Evolutionary conservation across 2,329 filamentous ascomycete genomes (phyloP), one percentile per base, ranked within the genome.

Genomic region (Scedosporium apiospermum): DNA sequence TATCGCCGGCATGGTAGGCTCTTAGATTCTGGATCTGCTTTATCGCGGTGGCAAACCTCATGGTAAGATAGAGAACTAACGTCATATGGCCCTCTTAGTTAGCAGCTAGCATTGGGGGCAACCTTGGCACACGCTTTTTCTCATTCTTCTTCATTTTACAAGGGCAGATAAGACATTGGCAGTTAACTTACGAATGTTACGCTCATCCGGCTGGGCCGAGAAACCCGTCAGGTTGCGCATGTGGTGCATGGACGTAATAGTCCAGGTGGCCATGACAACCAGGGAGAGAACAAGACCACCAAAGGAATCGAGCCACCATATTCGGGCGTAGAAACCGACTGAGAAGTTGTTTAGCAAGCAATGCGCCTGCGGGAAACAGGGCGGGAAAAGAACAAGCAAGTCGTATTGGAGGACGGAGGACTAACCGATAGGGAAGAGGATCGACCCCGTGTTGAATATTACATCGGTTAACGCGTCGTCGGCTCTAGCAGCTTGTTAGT

Each of bases 11-110:
- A 69, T 96, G 91, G 71, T 95, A 96, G 1, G 91, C 91, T 67
- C 92, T 88, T 63, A 95, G 77, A 38, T 91, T 91, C 71, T 95
- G 91, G 65, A 96, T 95, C 71, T 91, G 88, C 70, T 85, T 86
- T 70, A 97, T 96, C 12, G 89, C 89, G 67, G 89, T 91, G 57
- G 92, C 92, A 71, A 96, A 96, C 21, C 93, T 88, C 89, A 96
- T 96, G 1, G 92, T 95, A 67, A 96, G 82, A 75, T 97, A 97
- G 1, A 96, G 80, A 23, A 96, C 75, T 64, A 38, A 5, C 23
- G 23, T 23, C 23, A 23, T 18, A 10, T 6, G n/a, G 14, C 1
- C 30, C 14, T 58, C 6, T 58, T 41, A 44, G 34, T 23, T 58
- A n/a, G 30, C 9, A n/a, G n/a, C 34, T 12, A 38, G 10, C 10